Conservation (phyloP, 306 rosid genomes). For the Vigna nakashimae region DNA sequence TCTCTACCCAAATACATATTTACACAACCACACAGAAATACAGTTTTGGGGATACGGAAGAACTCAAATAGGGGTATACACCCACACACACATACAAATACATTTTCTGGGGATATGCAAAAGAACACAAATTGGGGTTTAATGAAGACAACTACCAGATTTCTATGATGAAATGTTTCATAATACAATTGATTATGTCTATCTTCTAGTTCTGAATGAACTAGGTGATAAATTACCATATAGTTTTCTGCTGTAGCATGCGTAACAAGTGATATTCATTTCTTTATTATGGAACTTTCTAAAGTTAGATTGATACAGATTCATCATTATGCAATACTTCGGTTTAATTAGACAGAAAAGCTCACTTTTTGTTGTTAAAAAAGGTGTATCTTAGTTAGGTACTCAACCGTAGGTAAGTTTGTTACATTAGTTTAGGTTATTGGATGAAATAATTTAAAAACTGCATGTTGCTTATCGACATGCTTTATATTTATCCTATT, state of each 20-base stretch:
- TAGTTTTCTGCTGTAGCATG: constrained; percentile 3
- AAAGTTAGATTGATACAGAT: not conserved
- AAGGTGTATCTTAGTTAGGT: not conserved
- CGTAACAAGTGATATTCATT: not conserved
- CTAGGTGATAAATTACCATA: not conserved
- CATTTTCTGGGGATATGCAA: constrained; percentile 3
- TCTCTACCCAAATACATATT: constrained; percentile 9
- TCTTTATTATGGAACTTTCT: not conserved
- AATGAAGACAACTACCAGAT: not conserved
- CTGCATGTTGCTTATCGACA: not conserved
- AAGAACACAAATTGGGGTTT: constrained; percentile 14
- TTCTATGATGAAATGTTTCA: no score
- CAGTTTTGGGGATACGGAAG: not conserved
- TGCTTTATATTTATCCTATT: not conserved
- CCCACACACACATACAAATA: not conserved
- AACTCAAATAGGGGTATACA: not conserved
- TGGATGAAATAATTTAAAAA: not conserved
- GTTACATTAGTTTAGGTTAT: not conserved
- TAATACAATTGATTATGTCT: not conserved
- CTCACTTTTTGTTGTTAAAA: not conserved
- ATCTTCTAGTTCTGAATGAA: constrained; percentile 13
- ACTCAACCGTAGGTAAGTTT: not conserved
- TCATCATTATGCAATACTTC: not conserved
- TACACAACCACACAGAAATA: not conserved
- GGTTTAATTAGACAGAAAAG: not conserved